These are phyloP conservation scores for Diaporthe capsici DNA, from an alignment of 2,329 filamentous ascomycete species.

Conservation along the genomic window DNA sequence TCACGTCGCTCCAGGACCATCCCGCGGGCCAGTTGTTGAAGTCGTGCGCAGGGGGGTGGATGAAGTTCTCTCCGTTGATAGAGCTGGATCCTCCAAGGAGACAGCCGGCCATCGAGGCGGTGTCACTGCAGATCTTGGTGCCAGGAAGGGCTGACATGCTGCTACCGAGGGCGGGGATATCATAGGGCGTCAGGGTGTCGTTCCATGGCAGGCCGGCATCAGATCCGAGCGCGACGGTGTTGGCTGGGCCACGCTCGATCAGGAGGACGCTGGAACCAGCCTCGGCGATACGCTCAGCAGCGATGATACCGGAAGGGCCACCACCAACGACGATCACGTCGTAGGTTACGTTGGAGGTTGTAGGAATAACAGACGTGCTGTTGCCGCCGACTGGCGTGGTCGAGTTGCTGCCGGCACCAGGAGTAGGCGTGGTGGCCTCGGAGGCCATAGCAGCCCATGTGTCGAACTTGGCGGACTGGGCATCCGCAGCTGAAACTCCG, in stretches of 20 bases:
- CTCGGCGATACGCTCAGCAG: constrained; percentile 54
- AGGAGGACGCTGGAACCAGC: constrained; percentile 54
- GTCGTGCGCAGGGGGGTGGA: constrained; percentile 50
- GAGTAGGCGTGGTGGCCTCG: constrained; percentile 29
- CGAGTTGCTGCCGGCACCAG: constrained; percentile 36
- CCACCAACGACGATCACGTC: constrained; percentile 57
- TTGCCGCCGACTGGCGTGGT: constrained; percentile 42
- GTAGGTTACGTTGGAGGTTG: constrained; percentile 52
- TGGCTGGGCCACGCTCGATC: constrained; percentile 55
- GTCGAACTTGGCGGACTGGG: constrained; percentile 51
- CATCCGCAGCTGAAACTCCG: constrained; percentile 49
- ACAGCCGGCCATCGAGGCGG: constrained; percentile 53
- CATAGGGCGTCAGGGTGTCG: constrained; percentile 49
- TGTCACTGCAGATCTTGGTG: constrained; percentile 52
- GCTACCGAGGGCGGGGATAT: constrained; percentile 49
- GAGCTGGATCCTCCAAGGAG: constrained; percentile 54
- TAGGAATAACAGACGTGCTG: constrained; percentile 42
- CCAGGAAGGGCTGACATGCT: constrained; percentile 44
- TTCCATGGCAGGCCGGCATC: constrained; percentile 51
- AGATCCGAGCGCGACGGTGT: constrained; percentile 51
- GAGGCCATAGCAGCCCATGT: constrained; percentile 45
- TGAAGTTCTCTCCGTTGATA: constrained; percentile 53
- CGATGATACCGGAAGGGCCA: constrained; percentile 54
- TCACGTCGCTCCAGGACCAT: constrained; percentile 49
- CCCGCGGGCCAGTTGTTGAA: constrained; percentile 51